These are phyloP conservation scores for Daldinia bambusicola DNA, from an alignment of 495 filamentous ascomycete species.

Conservation along the genomic window DNA sequence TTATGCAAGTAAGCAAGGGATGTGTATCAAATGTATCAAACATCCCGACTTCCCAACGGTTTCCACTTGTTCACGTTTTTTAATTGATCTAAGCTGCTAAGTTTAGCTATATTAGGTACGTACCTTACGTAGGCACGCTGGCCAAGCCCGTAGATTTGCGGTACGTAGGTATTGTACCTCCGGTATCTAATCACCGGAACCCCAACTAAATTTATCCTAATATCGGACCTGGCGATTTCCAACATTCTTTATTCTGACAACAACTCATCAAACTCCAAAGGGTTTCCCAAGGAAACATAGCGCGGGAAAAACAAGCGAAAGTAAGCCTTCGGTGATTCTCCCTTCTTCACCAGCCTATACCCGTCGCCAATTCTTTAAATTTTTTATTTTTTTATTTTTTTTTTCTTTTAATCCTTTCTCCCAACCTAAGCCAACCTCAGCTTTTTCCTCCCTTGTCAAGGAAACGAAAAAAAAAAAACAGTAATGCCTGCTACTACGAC, in stretches of 20 bases:
- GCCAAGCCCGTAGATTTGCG: no score
- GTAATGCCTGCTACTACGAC: slow-evolving; percentile 52
- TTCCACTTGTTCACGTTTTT: no score
- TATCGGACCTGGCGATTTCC: slow-evolving; percentile 6
- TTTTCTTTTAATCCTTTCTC: no score
- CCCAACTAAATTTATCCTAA: slow-evolving; percentile 43
- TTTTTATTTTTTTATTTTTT: slow-evolving; percentile 16
- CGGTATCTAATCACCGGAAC: slow-evolving; percentile 38
- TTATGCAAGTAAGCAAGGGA: background rate
- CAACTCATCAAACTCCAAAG: slow-evolving; percentile 1
- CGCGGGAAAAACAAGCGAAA: slow-evolving; percentile 9
- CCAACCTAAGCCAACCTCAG: no score
- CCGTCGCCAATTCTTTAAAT: no score
- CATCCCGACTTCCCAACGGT: background rate
- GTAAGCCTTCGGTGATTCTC: slow-evolving; percentile 10
- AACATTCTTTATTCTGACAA: slow-evolving; percentile 26
- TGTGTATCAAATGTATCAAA: no score
- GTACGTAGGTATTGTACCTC: background rate
- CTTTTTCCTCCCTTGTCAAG: no score
- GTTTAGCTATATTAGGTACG: no score
- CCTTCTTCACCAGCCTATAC: no score
- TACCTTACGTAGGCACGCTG: no score
- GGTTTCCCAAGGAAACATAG: slow-evolving; percentile 13
- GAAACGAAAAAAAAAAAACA: slow-evolving; percentile 1
- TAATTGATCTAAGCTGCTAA: background rate